phyloP scores from a whole-genome alignment of 108 stramenopile species.

The Cyclotella kingstonii region DNA sequence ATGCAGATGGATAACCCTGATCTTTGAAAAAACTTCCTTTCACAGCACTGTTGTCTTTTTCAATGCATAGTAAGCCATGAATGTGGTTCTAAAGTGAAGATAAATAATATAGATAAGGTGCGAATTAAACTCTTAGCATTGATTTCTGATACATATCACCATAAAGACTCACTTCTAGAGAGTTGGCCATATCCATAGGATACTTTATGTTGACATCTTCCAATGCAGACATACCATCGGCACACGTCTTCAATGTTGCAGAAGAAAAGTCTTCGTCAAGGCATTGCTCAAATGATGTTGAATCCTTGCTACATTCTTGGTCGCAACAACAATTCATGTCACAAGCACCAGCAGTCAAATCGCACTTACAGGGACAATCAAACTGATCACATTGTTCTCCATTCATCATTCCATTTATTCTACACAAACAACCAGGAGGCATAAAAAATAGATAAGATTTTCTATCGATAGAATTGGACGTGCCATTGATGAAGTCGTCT shows the following conservation, averaged over 20 bases:
- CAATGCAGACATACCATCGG: conserved; percentile 17
- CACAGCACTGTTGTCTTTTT: conserved; percentile 58
- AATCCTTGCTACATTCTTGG: conserved; percentile 50
- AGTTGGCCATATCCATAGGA: conserved; percentile 21
- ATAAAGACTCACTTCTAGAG: conserved; percentile 21
- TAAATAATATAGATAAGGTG: not conserved
- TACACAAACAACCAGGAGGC: conserved; percentile 51
- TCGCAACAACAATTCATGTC: conserved; percentile 75
- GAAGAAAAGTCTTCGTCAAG: conserved; percentile 18
- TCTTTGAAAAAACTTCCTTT: conserved; percentile 56
- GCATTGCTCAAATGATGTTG: conserved; percentile 39
- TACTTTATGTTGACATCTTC: conserved; percentile 38
- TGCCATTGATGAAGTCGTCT: no score
- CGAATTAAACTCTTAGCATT: not conserved
- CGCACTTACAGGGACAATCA: conserved; percentile 62
- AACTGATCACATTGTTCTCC: conserved; percentile 39
- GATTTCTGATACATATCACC: not conserved
- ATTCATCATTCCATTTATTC: conserved; percentile 11
- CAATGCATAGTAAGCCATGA: conserved; percentile 59
- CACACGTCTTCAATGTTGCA: conserved; percentile 13
- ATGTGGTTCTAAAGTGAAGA: conserved; percentile 29
- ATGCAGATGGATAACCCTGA: conserved; percentile 36
- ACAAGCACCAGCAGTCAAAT: conserved; percentile 63
- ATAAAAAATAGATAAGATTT: conserved; percentile 33
- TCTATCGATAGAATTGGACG: no score